Evolutionary conservation across 1,284 basidiomycete genomes (phyloP), one percentile per base, ranked within the genome.

Genomic region (Ganoderma sp.): DNA sequence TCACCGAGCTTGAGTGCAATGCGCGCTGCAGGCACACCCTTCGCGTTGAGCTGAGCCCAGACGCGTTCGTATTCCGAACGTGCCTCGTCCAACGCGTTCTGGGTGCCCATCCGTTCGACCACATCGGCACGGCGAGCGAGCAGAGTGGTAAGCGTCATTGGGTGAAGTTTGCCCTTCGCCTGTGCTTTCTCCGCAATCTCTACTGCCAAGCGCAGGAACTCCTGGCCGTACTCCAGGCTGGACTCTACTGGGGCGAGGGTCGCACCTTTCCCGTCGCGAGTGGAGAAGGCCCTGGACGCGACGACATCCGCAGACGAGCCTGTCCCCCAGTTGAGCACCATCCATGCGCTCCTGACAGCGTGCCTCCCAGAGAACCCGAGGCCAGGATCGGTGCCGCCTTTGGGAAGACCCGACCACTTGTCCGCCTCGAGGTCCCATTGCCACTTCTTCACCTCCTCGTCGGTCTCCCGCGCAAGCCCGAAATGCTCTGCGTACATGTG

Each of bases 401-500:
- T 76, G 8, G 76, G 75, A 54, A 90, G 88, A n/a, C 92, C 91
- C 2, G 91, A 86, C 93, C 93, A 95, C 56, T 83, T 83, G 68
- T 90, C 89, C 43, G 84, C 84, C 69, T 94, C 91, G 12, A 84
- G 76, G 73, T 90, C 85, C 94, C 94, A 96, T 71, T 90, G 89
- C 86, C 88, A 95, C 68, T 80, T 81, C 62, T 79, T 79, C 9
- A 81, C 82, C 61, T 91, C 89, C 41, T 82, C 79, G 68, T 91
- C 87, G 43, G 75, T 74, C 65, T 89, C 84, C 37, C 85, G 78
- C 1, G 83, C 82, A 45, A 94, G 83, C 65, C 82, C 84, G 32
- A 86, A 80, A 45, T 86, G 82, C 79, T 95, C 93, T 48, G 94
- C 87, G 83, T 88, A 95, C 59, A 87, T 73, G 74, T 95, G 93